phyloP scores from a whole-genome alignment of 768 basidiomycete species.

The Auriscalpium microsporum region DNA sequence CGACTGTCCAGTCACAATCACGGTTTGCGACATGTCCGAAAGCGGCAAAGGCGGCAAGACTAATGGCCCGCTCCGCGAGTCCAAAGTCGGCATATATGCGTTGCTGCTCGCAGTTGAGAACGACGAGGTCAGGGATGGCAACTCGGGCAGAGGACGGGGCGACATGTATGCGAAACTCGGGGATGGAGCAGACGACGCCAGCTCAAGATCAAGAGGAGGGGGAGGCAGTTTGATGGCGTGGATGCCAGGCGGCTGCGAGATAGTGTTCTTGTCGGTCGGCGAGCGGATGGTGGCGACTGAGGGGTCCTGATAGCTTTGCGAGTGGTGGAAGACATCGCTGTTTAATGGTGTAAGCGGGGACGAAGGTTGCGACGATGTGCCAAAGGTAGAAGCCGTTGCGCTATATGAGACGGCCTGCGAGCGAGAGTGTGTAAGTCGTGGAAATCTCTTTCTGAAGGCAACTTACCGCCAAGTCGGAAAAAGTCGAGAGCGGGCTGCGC shows the following conservation, averaged over 20 bases:
- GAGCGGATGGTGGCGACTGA: not conserved
- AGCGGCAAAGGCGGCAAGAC: no score
- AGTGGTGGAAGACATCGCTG: not conserved
- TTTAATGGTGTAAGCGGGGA: not conserved
- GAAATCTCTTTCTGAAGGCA: no score
- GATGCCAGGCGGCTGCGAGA: not conserved
- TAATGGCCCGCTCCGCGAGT: no score
- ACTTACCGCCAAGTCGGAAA: no score
- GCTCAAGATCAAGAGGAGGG: not conserved
- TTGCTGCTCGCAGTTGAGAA: constrained; percentile 6
- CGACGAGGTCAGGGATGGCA: constrained; percentile 13
- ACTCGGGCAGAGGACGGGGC: constrained; percentile 10
- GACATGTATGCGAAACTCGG: constrained; percentile 7
- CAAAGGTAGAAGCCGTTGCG: not conserved
- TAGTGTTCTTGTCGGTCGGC: not conserved
- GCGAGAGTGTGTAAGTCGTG: no score
- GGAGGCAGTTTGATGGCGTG: not conserved
- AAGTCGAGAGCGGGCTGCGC: no score
- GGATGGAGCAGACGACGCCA: not conserved
- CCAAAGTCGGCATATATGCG: not conserved
- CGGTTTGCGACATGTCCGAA: no score
- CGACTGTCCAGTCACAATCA: no score
- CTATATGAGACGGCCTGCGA: not conserved
- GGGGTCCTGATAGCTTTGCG: not conserved
- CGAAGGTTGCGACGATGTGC: not conserved